Evolutionary conservation across 2,329 filamentous ascomycete species (phyloP).

Genomic region (Colletotrichum navitas): DNA sequence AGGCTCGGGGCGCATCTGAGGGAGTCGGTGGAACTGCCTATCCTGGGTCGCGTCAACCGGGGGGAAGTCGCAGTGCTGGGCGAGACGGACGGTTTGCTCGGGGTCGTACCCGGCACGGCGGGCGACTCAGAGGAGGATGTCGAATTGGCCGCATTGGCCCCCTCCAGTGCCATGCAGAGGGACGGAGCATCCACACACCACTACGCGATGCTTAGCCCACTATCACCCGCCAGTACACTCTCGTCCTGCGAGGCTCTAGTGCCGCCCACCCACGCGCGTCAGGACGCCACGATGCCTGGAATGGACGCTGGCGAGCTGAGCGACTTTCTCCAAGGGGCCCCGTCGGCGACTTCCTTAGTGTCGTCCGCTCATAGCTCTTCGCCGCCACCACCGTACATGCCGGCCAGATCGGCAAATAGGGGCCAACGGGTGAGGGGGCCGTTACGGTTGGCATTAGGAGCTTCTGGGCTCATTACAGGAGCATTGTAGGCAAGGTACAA

Average conservation of each 20-base stretch:
- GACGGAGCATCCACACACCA: constrained; percentile 18
- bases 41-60: constrained; percentile 10
- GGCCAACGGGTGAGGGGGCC: constrained; percentile 7
- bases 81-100: constrained; percentile 25
- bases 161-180: neutral
- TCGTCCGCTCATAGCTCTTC: constrained; percentile 27
- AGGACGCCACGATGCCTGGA: constrained; percentile 11
- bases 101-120: constrained; percentile 11
- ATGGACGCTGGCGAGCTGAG: constrained; percentile 35
- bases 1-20: constrained; percentile 30
- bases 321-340: constrained; percentile 32
- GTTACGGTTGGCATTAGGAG: constrained; percentile 27
- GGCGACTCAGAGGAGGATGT: constrained; percentile 20
- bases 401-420: constrained; percentile 12
- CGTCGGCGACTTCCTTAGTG: constrained; percentile 17
- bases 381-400: constrained; percentile 36
- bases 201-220: constrained; percentile 29
- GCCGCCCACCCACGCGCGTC: constrained; percentile 12
- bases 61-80: constrained; percentile 13
- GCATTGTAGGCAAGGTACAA: constrained; percentile 18
- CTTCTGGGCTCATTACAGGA: constrained; percentile 26
- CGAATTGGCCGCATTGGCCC: constrained; percentile 21
- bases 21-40: constrained; percentile 1
- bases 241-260: constrained; percentile 12
- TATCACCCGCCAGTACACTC: constrained; percentile 25